Percentiles rank a stretch among this genome's conserved stretches.
phyloP scores from a whole-genome alignment of 2,329 filamentous ascomycete species.

The Phialophora macrospora region DNA sequence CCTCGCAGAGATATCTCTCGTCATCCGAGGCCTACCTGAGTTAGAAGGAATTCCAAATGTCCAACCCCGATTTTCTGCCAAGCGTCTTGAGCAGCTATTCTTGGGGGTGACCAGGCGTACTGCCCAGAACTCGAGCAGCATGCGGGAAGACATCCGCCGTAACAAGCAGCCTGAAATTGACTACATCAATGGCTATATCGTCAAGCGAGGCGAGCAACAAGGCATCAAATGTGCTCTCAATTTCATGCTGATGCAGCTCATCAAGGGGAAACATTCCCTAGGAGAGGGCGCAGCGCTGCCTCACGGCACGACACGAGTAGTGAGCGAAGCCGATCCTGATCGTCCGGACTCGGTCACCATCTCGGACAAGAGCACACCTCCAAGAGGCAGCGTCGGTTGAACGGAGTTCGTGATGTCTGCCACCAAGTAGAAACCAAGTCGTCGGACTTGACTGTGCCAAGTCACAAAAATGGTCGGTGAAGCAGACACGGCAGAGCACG shows the following conservation, averaged over 20 bases:
- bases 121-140: constrained; percentile 64
- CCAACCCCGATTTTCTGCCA: constrained; percentile 62
- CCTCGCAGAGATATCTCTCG: constrained; percentile 72
- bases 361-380: constrained; percentile 26
- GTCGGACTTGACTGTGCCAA: neutral
- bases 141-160: constrained; percentile 68
- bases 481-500: constrained; percentile 8
- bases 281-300: constrained; percentile 18
- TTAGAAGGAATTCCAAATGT: constrained; percentile 66
- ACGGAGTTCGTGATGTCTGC: constrained; percentile 11
- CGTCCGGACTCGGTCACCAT: constrained; percentile 25
- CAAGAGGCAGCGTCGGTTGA: constrained; percentile 21
- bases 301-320: constrained; percentile 25
- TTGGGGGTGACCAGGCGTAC: constrained; percentile 60
- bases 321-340: constrained; percentile 18
- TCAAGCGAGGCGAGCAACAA: constrained; percentile 71
- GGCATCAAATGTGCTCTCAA: constrained; percentile 76
- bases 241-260: constrained; percentile 71
- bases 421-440: neutral
- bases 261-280: constrained; percentile 64
- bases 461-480: neutral
- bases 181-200: constrained; percentile 87
- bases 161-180: constrained; percentile 75
- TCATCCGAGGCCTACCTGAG: constrained; percentile 77
- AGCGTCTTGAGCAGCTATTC: constrained; percentile 66